phyloP scores from a whole-genome alignment of 1,284 basidiomycete genomes.

The Wolfiporia cocos region DNA sequence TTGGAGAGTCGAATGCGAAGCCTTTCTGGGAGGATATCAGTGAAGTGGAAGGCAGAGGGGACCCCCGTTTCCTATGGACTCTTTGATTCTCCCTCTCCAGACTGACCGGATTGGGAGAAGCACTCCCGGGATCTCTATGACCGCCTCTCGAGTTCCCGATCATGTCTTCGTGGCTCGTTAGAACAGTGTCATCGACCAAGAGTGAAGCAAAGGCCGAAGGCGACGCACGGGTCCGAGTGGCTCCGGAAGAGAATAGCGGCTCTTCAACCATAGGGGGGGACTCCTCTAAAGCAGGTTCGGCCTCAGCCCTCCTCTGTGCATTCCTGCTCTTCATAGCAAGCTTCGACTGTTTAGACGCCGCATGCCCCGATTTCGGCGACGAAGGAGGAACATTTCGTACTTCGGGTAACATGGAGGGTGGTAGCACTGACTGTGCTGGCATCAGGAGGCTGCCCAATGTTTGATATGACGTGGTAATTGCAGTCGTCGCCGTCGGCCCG shows the following conservation, averaged over 20 bases:
- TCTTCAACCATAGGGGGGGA: constrained; percentile 28
- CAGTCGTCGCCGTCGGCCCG: constrained; percentile 68
- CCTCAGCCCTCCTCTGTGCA: constrained; percentile 32
- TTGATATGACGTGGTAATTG: constrained; percentile 74
- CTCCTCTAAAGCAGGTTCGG: constrained; percentile 18
- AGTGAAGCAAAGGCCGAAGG: constrained; percentile 74
- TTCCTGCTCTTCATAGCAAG: constrained; percentile 62
- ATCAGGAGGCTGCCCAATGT: constrained; percentile 44
- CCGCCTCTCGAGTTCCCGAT: too few species aligned
- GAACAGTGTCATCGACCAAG: constrained; percentile 49
- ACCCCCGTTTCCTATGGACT: constrained; percentile 3
- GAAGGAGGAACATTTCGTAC: constrained; percentile 5
- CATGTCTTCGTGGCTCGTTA: constrained; percentile 32
- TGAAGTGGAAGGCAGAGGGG: constrained; percentile 19
- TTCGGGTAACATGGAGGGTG: constrained; percentile 15
- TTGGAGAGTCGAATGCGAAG: constrained; percentile 77
- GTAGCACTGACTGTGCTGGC: constrained; percentile 18
- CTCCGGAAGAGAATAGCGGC: constrained; percentile 49
- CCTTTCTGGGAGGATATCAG: constrained; percentile 27
- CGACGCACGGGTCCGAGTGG: constrained; percentile 52
- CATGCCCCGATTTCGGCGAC: constrained; percentile 2
- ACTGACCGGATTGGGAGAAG: not conserved
- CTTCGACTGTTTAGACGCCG: constrained; percentile 39
- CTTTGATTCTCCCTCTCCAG: not conserved
- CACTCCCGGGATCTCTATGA: too few species aligned